Evolutionary conservation across 352 stramenopile genomes (phyloP).

Genomic region (Globisporangium recalcitrans): DNA sequence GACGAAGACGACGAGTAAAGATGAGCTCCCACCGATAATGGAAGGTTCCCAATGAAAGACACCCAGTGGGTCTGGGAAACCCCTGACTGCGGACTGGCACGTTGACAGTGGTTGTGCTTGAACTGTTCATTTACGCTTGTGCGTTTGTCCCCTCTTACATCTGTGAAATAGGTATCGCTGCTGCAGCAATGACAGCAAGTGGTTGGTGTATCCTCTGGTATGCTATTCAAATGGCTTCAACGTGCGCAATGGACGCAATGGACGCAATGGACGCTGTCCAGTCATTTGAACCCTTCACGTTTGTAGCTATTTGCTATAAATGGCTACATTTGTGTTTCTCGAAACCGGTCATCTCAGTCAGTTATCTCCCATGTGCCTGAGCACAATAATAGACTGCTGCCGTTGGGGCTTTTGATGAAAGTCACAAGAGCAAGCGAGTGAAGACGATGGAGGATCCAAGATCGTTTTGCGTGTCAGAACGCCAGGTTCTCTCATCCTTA

Average conservation of each 20-base stretch:
- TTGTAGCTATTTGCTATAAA: constrained; percentile 4
- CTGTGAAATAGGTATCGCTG: background rate
- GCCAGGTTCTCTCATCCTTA: background rate
- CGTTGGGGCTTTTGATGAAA: background rate
- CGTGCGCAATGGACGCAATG: too few species aligned
- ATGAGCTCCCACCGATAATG: too few species aligned
- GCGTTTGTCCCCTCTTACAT: too few species aligned
- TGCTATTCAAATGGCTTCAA: background rate
- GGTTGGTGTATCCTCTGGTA: background rate
- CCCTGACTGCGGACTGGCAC: background rate
- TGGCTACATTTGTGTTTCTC: constrained; percentile 2
- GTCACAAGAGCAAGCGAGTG: background rate
- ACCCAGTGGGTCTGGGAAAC: background rate
- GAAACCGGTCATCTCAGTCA: background rate
- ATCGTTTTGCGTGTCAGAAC: constrained; percentile 8
- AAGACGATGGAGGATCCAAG: constrained; percentile 6
- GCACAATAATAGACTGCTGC: background rate
- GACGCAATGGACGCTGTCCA: background rate
- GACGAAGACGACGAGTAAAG: constrained; percentile 28
- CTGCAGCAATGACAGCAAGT: background rate
- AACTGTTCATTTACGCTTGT: background rate
- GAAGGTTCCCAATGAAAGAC: too few species aligned
- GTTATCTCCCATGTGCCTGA: background rate
- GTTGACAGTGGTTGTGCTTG: too few species aligned
- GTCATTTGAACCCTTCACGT: background rate